phyloP scores from a whole-genome alignment of 192 early-diverging fungal genomes.

The Backusella tuberculispora region DNA sequence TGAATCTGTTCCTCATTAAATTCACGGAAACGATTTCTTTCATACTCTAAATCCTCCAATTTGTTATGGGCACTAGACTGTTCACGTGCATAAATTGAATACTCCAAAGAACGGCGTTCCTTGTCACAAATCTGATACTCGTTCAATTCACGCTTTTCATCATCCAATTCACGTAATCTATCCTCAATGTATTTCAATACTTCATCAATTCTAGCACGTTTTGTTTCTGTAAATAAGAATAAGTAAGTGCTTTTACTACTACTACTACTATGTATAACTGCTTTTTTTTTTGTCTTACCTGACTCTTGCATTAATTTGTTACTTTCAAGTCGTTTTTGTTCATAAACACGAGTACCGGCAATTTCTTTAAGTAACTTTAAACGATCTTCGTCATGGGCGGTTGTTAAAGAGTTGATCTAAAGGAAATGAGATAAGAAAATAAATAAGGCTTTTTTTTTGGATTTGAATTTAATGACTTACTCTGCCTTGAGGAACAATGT shows the following conservation, averaged over 20 bases:
- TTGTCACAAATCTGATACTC: conserved; percentile 86
- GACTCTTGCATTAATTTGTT: conserved; percentile 93
- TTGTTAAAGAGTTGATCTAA: conserved; percentile 90
- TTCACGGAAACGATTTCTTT: conserved; percentile 52
- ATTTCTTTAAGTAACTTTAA: conserved; percentile 94
- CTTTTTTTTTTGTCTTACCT: conserved; percentile 45
- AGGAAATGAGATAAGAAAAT: neutral
- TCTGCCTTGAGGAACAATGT: conserved; percentile 97
- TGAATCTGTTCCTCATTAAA: conserved; percentile 29
- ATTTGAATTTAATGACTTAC: conserved; percentile 46
- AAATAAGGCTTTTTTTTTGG: neutral
- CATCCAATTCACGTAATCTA: conserved; percentile 85
- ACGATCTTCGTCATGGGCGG: conserved; percentile 91
- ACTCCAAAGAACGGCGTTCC: conserved; percentile 87
- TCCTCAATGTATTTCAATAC: conserved; percentile 88
- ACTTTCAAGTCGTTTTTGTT: conserved; percentile 87
- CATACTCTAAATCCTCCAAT: conserved; percentile 65
- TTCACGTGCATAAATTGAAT: conserved; percentile 92
- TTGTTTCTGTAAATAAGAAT: conserved; percentile 58
- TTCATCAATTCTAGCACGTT: conserved; percentile 88
- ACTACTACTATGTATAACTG: neutral
- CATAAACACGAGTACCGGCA: conserved; percentile 97
- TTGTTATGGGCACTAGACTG: conserved; percentile 80
- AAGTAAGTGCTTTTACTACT: neutral
- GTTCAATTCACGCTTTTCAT: conserved; percentile 92